Conservation (phyloP, 176 grass and related monocot genomes). For the Oryza nivara region DNA sequence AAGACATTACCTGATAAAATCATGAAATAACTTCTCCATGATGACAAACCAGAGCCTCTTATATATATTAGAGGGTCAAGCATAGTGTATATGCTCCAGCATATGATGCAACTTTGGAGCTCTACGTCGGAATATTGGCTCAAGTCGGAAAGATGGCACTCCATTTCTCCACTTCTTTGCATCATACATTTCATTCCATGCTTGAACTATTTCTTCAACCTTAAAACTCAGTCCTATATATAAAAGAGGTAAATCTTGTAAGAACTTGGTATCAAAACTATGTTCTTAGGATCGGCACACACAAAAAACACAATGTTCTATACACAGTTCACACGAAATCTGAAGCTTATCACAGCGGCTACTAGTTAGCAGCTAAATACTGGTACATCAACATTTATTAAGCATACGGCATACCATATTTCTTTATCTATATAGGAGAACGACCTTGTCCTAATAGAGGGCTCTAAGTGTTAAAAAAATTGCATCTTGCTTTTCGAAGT, state of each 20-base stretch:
- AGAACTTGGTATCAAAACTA: slow-evolving; percentile 21
- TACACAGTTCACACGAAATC: not conserved
- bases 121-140: slow-evolving; percentile 64
- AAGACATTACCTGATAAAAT: slow-evolving; percentile 45
- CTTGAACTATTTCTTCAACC: slow-evolving; percentile 78
- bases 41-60: not conserved
- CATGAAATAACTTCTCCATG: not conserved
- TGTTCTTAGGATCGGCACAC: not conserved
- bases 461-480: not conserved
- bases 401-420: not conserved
- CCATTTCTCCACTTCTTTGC: slow-evolving; percentile 64
- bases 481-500: not conserved
- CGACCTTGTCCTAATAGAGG: not conserved
- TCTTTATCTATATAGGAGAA: not conserved
- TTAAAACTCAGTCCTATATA: slow-evolving; percentile 73
- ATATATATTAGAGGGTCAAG: slow-evolving; percentile 29
- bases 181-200: slow-evolving; percentile 80
- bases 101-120: slow-evolving; percentile 67
- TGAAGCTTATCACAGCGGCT: not conserved
- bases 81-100: slow-evolving; percentile 63
- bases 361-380: not conserved
- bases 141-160: slow-evolving; percentile 52
- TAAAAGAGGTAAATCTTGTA: slow-evolving; percentile 31
- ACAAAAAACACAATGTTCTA: not conserved
- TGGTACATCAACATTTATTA: not conserved